A percentile compares a stretch with the other conserved stretches of the same genome.
phyloP scores from a whole-genome alignment of 768 basidiomycete genomes.

The Termitomyces sp. region DNA sequence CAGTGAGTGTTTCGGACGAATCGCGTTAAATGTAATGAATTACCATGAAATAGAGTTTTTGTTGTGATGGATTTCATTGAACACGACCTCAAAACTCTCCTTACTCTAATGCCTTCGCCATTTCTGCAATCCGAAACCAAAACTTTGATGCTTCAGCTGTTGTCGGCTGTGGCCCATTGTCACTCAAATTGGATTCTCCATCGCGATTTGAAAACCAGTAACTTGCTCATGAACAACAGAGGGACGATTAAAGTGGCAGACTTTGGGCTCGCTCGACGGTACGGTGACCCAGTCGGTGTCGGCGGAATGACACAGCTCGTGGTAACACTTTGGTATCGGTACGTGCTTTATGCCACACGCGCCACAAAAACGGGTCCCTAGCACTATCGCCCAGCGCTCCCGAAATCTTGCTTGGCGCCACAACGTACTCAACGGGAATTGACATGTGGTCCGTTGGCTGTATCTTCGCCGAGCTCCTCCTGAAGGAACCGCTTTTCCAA shows the following conservation, averaged over 20 bases:
- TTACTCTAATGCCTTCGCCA: constrained; percentile 92
- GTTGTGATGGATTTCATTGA: constrained; percentile 99
- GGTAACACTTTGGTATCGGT: constrained; percentile 99
- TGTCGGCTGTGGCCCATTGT: constrained; percentile 91
- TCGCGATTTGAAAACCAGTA: constrained; percentile 96
- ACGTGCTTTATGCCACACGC: constrained; percentile 18
- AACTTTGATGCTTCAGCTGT: constrained; percentile 88
- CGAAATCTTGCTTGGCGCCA: constrained; percentile 91
- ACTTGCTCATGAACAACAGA: constrained; percentile 97
- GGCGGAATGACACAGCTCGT: constrained; percentile 98
- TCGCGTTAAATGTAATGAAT: constrained; percentile 24
- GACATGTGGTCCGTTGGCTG: constrained; percentile 99
- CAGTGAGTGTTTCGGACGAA: constrained; percentile 69
- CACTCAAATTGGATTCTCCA: constrained; percentile 98
- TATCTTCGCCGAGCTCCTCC: constrained; percentile 93
- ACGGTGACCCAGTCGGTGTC: constrained; percentile 93
- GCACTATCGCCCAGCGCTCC: constrained; percentile 62
- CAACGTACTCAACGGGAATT: constrained; percentile 90
- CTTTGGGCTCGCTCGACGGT: constrained; percentile 93
- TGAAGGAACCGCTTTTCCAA: constrained; percentile 96
- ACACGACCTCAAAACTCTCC: constrained; percentile 95
- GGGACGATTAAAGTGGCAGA: constrained; percentile 99
- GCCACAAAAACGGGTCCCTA: constrained; percentile 4
- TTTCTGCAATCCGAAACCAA: constrained; percentile 99
- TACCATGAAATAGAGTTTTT: constrained; percentile 58